phyloP scores from a whole-genome alignment of 495 filamentous ascomycete species.

The Stereocaulon alpinum region DNA sequence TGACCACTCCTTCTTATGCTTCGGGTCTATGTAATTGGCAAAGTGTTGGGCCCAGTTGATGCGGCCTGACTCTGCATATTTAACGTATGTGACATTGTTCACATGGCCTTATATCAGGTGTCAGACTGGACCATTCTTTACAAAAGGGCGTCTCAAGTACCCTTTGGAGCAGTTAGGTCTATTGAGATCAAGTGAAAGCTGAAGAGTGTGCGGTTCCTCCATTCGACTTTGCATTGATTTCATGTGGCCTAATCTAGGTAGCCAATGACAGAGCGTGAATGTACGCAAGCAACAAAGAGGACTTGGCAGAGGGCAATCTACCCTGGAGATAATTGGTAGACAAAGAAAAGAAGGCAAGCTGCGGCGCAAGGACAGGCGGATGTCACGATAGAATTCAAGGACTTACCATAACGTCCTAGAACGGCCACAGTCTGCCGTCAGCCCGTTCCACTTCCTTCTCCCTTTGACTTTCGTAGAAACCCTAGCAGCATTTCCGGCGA shows the following conservation, averaged over 20 bases:
- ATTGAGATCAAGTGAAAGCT: too few relatives aligned
- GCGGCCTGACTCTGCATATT: conserved; percentile 77
- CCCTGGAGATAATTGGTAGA: too few relatives aligned
- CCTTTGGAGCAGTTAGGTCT: not conserved
- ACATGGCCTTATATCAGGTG: conserved; percentile 53
- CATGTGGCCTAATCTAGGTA: too few relatives aligned
- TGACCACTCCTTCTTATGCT: conserved; percentile 55
- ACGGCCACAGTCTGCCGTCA: conserved; percentile 6
- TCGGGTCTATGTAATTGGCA: conserved; percentile 56
- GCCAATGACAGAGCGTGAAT: too few relatives aligned
- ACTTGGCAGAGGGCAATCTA: too few relatives aligned
- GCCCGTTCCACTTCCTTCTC: not conserved
- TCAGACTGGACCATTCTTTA: conserved; percentile 2
- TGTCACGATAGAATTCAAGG: not conserved
- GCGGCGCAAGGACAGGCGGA: too few relatives aligned
- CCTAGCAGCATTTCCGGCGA: not conserved
- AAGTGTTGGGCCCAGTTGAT: conserved; percentile 77
- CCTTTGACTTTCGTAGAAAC: not conserved
- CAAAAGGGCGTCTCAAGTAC: not conserved
- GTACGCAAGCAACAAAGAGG: too few relatives aligned
- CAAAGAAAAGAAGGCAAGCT: too few relatives aligned
- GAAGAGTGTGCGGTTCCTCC: too few relatives aligned
- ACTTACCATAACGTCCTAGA: conserved; percentile 50
- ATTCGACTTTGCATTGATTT: too few relatives aligned
- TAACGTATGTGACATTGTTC: conserved; percentile 77